Base-by-base conservation (phyloP, 2,329 filamentous ascomycete genomes). In the Nothomitra cinnamomea region DNA sequence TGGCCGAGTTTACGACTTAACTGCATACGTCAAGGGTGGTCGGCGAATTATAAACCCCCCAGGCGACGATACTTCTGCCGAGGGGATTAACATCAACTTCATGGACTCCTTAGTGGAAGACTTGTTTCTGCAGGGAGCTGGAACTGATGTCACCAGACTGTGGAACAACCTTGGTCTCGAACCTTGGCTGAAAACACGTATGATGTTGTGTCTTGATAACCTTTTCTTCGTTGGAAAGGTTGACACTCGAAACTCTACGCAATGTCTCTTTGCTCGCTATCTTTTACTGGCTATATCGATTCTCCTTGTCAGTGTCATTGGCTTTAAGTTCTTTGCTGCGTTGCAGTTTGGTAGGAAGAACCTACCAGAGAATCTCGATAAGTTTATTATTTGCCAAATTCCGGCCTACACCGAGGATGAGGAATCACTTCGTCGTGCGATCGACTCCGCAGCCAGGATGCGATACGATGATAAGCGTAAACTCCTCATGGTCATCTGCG, bases 371-470 rank as follows among this genome's bases (percentile, higher is more conserved):
- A 92, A 95, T 64, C 78, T 98, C 28, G 92, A 98, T 70, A 98
- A 98, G 66, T 98, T 98, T 66, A 76, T 98, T 66, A 95, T 98
- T 69, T 94, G 87, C 64, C 94, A 95, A 67, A 90, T 98, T 56
- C 92, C 92, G 0, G 92, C 88, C 1, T 98, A 98, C 63, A 98
- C 92, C 0, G 92, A 98, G 72, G 92, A 96, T 64, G 94, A 98
- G 67, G 94, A 98, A 0, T 96, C 90, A 36, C 76, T 98, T 24
- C 87, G 92, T 54, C 89, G 90, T 74, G 92, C 92, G 56, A 95
- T 98, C 61, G 92, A 98, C 66, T 98, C 92, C 0, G 85, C 87
- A 56, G 89, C 92, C 25, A 79, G 88, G 57, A 95, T 95, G 88
- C 82, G 82, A 60, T 98, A 98, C 64, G 92, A 98, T 63, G 90